Percentiles rank a stretch among this genome's conserved stretches.
These are phyloP conservation scores for Coemansia sp. DNA, from an alignment of 192 early-diverging fungal species.

Conservation along the genomic window DNA sequence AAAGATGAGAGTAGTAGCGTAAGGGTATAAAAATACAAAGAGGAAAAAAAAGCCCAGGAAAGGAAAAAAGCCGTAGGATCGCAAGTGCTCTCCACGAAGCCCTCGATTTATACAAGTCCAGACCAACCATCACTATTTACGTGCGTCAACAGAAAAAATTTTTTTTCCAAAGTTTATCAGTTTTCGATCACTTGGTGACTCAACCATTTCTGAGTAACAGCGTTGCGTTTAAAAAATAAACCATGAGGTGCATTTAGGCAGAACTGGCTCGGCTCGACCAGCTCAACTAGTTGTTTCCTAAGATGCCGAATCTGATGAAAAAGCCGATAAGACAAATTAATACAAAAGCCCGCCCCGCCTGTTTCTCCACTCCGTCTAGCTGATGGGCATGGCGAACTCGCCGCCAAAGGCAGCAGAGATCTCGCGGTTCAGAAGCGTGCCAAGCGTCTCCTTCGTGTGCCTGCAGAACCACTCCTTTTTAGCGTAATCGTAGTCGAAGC, in stretches of 20 bases:
- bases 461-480: conserved; percentile 76
- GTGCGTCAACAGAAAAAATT: background rate
- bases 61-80: background rate
- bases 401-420: conserved; percentile 57
- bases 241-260: background rate
- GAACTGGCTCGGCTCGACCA: background rate
- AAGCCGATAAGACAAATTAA: background rate
- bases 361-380: conserved; percentile 14
- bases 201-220: background rate
- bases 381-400: conserved; percentile 52
- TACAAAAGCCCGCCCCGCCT: background rate
- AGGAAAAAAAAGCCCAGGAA: background rate
- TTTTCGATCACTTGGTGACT: conserved; percentile 1
- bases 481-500: conserved; percentile 71
- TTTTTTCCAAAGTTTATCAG: background rate
- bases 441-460: conserved; percentile 69
- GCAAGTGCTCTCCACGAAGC: background rate
- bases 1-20: background rate
- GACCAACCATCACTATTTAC: background rate
- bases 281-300: background rate
- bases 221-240: background rate
- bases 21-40: conserved; percentile 11
- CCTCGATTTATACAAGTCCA: background rate
- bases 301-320: background rate
- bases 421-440: conserved; percentile 68